Conservation (phyloP, 2,329 filamentous ascomycete species). For the Ustilaginoidea virens region DNA sequence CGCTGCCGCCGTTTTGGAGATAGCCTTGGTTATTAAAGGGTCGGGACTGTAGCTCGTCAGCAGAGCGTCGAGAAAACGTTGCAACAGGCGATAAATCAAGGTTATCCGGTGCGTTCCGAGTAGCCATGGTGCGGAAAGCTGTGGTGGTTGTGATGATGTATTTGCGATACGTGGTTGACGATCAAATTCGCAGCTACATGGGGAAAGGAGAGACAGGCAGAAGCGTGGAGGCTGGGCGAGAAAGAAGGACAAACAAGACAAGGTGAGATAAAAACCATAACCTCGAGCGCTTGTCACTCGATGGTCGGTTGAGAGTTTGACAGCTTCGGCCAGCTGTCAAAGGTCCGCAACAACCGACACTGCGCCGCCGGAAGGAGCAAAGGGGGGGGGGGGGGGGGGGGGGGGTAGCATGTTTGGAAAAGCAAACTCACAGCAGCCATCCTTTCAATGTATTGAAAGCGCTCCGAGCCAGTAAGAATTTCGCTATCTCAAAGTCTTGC, state of each 20-base stretch:
- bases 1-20: constrained; percentile 45
- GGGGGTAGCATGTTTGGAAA: constrained; percentile 3
- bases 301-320: too few relatives aligned
- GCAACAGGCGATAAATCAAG: neutral
- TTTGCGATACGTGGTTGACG: constrained; percentile 2
- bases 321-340: constrained; percentile 5
- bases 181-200: neutral
- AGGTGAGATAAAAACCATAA: too few relatives aligned
- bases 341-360: constrained; percentile 1
- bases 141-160: neutral
- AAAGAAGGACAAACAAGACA: constrained; percentile 8
- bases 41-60: constrained; percentile 20
- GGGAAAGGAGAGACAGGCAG: constrained; percentile 4
- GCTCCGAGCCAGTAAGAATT: constrained; percentile 5
- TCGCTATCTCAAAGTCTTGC: constrained; percentile 3
- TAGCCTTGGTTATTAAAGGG: constrained; percentile 38
- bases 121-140: constrained; percentile 3
- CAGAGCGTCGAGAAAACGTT: constrained; percentile 6
- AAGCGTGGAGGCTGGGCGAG: constrained; percentile 4
- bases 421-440: constrained; percentile 27
- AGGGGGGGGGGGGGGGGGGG: too few relatives aligned
- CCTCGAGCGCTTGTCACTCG: too few relatives aligned
- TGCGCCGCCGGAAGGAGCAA: constrained; percentile 5
- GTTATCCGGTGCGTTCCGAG: neutral
- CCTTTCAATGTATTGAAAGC: constrained; percentile 13